phyloP scores from a whole-genome alignment of 2,329 filamentous ascomycete species.

The Diaporthe vaccinii region DNA sequence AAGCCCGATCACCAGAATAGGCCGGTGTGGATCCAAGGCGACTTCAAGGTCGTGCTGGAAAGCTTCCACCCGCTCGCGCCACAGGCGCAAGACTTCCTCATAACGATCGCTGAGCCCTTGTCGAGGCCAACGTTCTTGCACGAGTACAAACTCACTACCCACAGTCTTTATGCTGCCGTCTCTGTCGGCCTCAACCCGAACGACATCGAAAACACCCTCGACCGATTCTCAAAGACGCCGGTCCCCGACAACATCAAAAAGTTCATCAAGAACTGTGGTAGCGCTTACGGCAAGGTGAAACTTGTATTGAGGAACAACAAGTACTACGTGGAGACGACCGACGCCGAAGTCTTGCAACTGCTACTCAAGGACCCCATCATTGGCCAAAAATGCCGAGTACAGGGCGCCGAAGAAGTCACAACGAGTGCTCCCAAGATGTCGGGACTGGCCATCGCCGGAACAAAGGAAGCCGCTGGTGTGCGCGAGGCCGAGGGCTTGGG shows the following conservation, averaged over 20 bases:
- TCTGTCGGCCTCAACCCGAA: constrained; percentile 87
- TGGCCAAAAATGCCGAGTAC: constrained; percentile 78
- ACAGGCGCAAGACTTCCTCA: constrained; percentile 91
- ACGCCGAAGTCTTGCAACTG: constrained; percentile 85
- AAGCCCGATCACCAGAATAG: constrained; percentile 92
- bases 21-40: constrained; percentile 87
- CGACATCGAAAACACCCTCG: constrained; percentile 89
- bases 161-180: constrained; percentile 92
- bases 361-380: constrained; percentile 87
- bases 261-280: constrained; percentile 85
- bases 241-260: constrained; percentile 81
- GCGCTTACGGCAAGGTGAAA: constrained; percentile 93
- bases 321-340: constrained; percentile 91
- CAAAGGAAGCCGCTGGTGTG: constrained; percentile 90
- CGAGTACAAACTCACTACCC: constrained; percentile 89
- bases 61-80: constrained; percentile 90
- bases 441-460: constrained; percentile 92
- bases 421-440: constrained; percentile 88
- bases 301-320: constrained; percentile 92
- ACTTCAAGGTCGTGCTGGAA: constrained; percentile 84
- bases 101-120: constrained; percentile 91
- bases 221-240: constrained; percentile 88
- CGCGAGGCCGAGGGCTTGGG: constrained; percentile 73
- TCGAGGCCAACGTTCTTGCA: constrained; percentile 91
- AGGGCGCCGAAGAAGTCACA: constrained; percentile 79